Evolutionary conservation across 129 eudicot genomes (phyloP), one percentile per base, ranked within the genome.

Genomic region (Flaveria ramosissima): DNA sequence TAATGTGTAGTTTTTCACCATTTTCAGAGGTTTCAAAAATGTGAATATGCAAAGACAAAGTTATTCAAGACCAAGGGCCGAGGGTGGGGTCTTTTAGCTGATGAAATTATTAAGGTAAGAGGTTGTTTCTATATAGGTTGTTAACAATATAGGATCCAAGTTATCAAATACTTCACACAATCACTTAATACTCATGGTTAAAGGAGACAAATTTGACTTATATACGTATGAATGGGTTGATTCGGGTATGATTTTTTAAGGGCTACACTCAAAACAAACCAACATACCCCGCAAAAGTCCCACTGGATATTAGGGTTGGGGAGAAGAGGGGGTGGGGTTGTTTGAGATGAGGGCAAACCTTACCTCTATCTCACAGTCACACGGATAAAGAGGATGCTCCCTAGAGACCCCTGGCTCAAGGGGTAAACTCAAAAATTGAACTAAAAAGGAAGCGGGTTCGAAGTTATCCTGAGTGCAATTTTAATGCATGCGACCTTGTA

Each of bases 81-180:
- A 56, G 98, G 98, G 59, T 93, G 97, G 96, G 98, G 98, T 77
- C 96, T 93, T 89, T 83, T 82, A 73, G 93, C 97, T 19, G 97
- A 84, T 80, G 84, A 91, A 73, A 56, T 79, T 66, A 89, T 93
- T 10, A 84, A 83, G 96, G 98, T 93, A 85, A 86, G 45, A 26
- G 19, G 24, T 71, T 74, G 62, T 74, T 53, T 27, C 12, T 68
- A 57, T 39, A 48, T 24, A 36, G 15, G 15, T n/a, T 41, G 12
- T 70, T 27, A 42, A 72, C 12, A 73, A 32, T 73, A 72, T 71
- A 39, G 62, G 67, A 66, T 77, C 67, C 13, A 67, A 21, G 72
- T 65, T 65, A 65, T 71, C 68, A 63, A 16, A 63, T 63, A 63
- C 43, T 63, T 63, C 5, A 63, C 26, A 52, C 11, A 52, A 7